Conservation (phyloP, 768 basidiomycete species). For the Leccinellum rugosiceps region DNA sequence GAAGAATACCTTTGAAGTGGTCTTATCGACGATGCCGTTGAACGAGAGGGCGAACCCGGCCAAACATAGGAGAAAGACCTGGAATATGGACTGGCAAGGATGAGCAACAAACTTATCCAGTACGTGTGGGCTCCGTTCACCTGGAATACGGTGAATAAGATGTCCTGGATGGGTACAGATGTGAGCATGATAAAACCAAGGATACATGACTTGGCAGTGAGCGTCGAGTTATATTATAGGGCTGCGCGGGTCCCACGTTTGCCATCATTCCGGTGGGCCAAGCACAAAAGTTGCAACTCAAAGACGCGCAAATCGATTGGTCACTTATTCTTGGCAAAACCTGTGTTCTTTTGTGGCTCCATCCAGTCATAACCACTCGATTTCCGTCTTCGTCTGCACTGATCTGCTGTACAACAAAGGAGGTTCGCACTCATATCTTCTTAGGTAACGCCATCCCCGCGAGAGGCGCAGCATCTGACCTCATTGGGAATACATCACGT, state of each 20-base stretch:
- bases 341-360: neutral
- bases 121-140: constrained; percentile 1
- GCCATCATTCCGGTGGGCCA: neutral
- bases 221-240: neutral
- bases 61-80: constrained; percentile 84
- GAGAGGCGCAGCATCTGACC: too few species aligned
- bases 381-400: neutral
- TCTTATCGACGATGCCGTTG: constrained; percentile 81
- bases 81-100: constrained; percentile 66
- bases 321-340: neutral
- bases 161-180: constrained; percentile 5
- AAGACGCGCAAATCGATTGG: too few species aligned
- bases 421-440: too few species aligned
- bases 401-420: too few species aligned
- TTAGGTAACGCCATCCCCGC: too few species aligned
- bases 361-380: neutral
- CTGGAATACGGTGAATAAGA: constrained; percentile 32
- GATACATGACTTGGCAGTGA: neutral
- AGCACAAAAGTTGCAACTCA: neutral
- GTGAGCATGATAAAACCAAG: constrained; percentile 1
- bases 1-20: constrained; percentile 72
- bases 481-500: neutral
- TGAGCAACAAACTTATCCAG: neutral
- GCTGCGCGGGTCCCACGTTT: neutral
- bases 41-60: constrained; percentile 80